Base-by-base conservation (phyloP, 2,329 filamentous ascomycete genomes). In the Amylocarpus encephaloides region DNA sequence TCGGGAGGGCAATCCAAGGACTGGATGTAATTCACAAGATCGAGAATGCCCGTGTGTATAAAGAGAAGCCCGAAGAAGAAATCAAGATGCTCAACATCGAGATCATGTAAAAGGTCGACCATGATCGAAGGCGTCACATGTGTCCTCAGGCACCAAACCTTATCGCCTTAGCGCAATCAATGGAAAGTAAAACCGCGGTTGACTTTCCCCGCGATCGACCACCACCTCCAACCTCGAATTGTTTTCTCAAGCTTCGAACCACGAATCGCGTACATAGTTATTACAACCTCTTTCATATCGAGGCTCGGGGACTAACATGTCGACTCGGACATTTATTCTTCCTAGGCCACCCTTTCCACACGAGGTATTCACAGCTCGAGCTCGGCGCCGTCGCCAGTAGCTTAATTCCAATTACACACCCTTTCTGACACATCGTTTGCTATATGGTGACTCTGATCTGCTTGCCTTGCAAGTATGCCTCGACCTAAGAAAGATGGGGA, bases 1-100 rank as follows among this genome's bases (percentile, higher is more conserved):
- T 98, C 66, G 93, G 93, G 0, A 78, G 93, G 36, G 91, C 89
- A 1, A 85, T 92, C 34, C 86, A 91, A 65, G 93, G 93, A 0
- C 73, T 97, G 65, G 93, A 98, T 68, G 89, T 98, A 16, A 84
- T 98, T 53, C 90, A 97, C 68, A 88, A 85, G 73, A 98, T 98
- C 66, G 93, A 98, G 71, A 95, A 94, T 66, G 77, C 80, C 13
- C 86, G 86, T 66, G 90, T 90, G 3, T 83, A 86, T 68, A 84
- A 84, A 45, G 94, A 98, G 72, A 95, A 92, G 73, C 93, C 93
- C 0, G 88, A 95, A 68, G 90, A 95, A 64, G 93, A 98, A 67
- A 91, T 98, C 63, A 97, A 95, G 71, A 95, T 98, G 59, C 80
- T 98, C 51, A 96, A 88, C 66, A 95, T 98, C 47, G 64, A 66